Conservation (phyloP, 2,329 filamentous ascomycete genomes). For the Blastomyces silverae region DNA sequence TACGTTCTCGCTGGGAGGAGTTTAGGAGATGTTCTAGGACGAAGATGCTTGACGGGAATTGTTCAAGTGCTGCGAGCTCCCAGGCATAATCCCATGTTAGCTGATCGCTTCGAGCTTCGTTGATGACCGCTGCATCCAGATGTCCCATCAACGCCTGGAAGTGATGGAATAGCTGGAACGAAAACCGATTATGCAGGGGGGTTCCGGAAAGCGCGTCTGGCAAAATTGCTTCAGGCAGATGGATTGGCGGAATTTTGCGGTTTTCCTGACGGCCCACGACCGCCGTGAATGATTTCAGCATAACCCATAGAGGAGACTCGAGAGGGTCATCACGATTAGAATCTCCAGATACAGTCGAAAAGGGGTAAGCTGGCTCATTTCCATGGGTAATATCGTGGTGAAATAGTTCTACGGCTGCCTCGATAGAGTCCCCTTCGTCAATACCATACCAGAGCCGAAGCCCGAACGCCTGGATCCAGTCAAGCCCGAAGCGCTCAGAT, state of each 20-base stretch:
- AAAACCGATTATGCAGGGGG: conserved; percentile 65
- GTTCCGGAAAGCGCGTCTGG: conserved; percentile 71
- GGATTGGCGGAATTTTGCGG: conserved; percentile 28
- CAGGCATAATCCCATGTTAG: conserved; percentile 57
- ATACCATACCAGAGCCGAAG: conserved; percentile 85
- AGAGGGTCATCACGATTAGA: conserved; percentile 55
- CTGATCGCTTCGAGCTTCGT: conserved; percentile 57
- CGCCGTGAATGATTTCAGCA: conserved; percentile 70
- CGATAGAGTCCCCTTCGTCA: conserved; percentile 59
- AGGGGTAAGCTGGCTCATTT: conserved; percentile 60
- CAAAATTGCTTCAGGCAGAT: conserved; percentile 63
- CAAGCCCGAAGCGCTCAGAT: conserved; percentile 72
- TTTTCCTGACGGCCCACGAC: conserved; percentile 29
- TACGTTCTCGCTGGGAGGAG: conserved; percentile 54
- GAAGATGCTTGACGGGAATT: conserved; percentile 66
- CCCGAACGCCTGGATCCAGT: conserved; percentile 92
- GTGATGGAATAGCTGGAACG: conserved; percentile 76
- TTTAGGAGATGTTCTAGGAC: conserved; percentile 70
- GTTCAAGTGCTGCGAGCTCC: conserved; percentile 48
- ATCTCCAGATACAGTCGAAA: conserved; percentile 62
- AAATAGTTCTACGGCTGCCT: conserved; percentile 66
- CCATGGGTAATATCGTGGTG: conserved; percentile 64
- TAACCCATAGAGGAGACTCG: conserved; percentile 78
- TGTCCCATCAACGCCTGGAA: conserved; percentile 43
- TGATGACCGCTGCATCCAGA: conserved; percentile 48